These are phyloP conservation scores for Aspergillus awamori DNA, from an alignment of 2,329 filamentous ascomycete species.

Conservation along the genomic window DNA sequence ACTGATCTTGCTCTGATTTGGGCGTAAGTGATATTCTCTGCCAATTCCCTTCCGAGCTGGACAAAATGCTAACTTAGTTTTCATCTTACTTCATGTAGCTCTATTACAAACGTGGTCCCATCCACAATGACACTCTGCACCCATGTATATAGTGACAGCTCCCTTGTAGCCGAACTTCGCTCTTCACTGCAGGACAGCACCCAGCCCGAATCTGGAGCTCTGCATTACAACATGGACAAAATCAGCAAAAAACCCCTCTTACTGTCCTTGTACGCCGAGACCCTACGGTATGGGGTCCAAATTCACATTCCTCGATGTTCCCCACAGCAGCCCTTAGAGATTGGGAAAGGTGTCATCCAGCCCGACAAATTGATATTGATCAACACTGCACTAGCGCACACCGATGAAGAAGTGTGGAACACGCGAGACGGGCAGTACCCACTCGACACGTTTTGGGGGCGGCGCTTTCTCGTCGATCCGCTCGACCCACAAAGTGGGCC, in stretches of 20 bases:
- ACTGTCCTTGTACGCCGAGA: constrained; percentile 6
- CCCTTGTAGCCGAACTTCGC: not conserved
- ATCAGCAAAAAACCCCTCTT: not conserved
- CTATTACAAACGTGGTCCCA: constrained; percentile 6
- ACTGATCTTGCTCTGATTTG: constrained; percentile 7
- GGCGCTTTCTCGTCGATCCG: constrained; percentile 4
- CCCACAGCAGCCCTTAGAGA: not conserved
- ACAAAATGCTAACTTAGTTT: not conserved
- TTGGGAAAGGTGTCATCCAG: not conserved
- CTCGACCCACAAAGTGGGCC: not conserved
- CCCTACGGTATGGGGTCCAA: constrained; percentile 3
- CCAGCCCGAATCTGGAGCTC: not conserved
- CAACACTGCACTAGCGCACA: constrained; percentile 4
- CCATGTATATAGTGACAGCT: constrained; percentile 1
- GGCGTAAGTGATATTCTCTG: not conserved
- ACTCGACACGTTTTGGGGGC: constrained; percentile 3
- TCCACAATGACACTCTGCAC: not conserved
- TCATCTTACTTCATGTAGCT: not conserved
- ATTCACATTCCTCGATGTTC: constrained; percentile 5
- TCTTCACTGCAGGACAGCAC: not conserved
- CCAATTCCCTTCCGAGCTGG: not conserved
- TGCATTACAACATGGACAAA: not conserved
- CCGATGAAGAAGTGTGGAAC: constrained; percentile 4
- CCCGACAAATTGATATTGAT: constrained; percentile 4
- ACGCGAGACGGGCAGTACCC: constrained; percentile 7